Base-by-base conservation (phyloP, 768 basidiomycete genomes). In the Pleurotus tuoliensis region DNA sequence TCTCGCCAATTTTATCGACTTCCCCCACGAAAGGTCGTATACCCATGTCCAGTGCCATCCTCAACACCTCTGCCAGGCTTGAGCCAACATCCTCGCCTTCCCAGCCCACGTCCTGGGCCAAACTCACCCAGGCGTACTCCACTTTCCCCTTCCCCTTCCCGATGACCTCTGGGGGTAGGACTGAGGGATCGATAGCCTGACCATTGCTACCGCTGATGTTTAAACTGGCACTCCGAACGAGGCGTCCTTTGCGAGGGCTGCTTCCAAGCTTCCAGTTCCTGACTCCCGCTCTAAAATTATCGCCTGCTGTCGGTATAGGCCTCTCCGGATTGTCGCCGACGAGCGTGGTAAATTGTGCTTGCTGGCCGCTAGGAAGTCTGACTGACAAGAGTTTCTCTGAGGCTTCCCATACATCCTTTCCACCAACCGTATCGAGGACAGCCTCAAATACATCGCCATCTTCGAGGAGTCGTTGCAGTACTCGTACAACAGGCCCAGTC, bases 351-450 rank as follows among this genome's bases (percentile, higher is more conserved):
- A 94, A 92, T 67, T 91, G 86, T 48, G 65, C 69, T 56, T 65
- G 61, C 64, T 66, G 72, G n/a, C 51, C 51, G 6, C 9, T 41
- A 20, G 51, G 51, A 12, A 37, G 51, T 15, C 11, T 53, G 39
- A 53, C 20, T 7, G 38, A 24, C 69, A 92, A 73, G 37, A 96
- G 73, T 53, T 78, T 67, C 61, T 83, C 82, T 2, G 86, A 81
- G 3, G 84, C 87, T 60, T 90, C 87, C 81, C 92, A 91, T 37
- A 94, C 78, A 39, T 81, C 83, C 64, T 81, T 80, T 13, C 94
- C 92, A 3, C 94, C 94, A 15, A 92, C 71, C 1, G 88, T 89
- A 67, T 96, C 94, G 59, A 95, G 68, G 2, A 97, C 80, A 18
- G 84, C 88, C 66, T 95, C 92, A 67, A 94, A 89, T 34, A 73